A percentile compares a stretch with the other conserved stretches of the same genome.
Conservation (phyloP, 805 yeast genomes). For the Saturnispora mendoncae region DNA sequence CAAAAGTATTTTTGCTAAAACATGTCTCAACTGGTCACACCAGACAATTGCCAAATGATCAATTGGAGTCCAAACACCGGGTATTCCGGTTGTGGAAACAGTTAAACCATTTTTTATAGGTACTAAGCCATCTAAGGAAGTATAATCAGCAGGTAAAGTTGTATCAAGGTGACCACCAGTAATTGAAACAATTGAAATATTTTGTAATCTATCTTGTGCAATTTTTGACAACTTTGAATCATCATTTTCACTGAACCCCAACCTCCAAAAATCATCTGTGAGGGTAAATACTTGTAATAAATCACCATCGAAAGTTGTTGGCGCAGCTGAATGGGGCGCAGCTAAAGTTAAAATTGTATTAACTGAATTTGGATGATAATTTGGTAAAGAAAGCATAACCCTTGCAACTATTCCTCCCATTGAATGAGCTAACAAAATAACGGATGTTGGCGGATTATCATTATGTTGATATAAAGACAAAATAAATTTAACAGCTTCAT, state of each 20-base stretch:
- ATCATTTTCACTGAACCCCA: constrained; percentile 35
- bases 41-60: constrained; percentile 95
- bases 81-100: constrained; percentile 77
- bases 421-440: constrained; percentile 79
- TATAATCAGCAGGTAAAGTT: constrained; percentile 84
- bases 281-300: constrained; percentile 63
- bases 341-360: constrained; percentile 80
- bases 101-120: constrained; percentile 76
- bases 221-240: constrained; percentile 17
- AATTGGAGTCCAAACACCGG: constrained; percentile 86
- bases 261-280: constrained; percentile 73
- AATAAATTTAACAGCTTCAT: constrained; percentile 78
- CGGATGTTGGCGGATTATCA: constrained; percentile 38
- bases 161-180: constrained; percentile 82
- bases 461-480: constrained; percentile 49
- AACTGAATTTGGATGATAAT: constrained; percentile 61
- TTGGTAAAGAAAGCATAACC: constrained; percentile 70
- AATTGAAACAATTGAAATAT: constrained; percentile 69
- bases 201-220: constrained; percentile 39
- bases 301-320: constrained; percentile 90
- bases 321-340: constrained; percentile 88
- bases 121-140: constrained; percentile 59
- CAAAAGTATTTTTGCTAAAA: constrained; percentile 49
- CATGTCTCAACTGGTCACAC: constrained; percentile 80
- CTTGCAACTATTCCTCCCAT: constrained; percentile 98